Evolutionary conservation across 129 eudicot species (phyloP).

Genomic region (Solidago caesia): DNA sequence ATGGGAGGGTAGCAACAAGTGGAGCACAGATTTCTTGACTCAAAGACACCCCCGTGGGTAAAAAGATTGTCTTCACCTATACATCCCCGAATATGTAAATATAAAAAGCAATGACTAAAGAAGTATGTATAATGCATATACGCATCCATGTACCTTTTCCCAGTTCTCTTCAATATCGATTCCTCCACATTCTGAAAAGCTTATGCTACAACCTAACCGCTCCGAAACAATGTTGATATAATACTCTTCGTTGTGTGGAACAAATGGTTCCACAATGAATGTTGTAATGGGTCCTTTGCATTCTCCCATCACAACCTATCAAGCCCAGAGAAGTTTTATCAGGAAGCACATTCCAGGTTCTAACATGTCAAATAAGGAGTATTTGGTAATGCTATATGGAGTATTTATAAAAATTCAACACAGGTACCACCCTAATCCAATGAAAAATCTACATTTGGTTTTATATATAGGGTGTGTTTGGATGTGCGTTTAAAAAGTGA

Average conservation of each 20-base stretch:
- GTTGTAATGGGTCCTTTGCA: conserved; percentile 92
- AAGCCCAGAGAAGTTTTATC: neutral
- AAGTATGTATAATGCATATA: conserved; percentile 1
- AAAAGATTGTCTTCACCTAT: conserved; percentile 82
- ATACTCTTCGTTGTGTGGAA: conserved; percentile 88
- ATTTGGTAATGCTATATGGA: neutral
- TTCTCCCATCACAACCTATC: conserved; percentile 86
- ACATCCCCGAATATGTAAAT: neutral
- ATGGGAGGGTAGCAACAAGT: conserved; percentile 94
- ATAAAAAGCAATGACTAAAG: neutral
- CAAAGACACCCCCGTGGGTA: conserved; percentile 76
- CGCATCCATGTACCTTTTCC: conserved; percentile 70
- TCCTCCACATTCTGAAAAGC: conserved; percentile 93
- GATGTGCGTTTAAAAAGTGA: too few species aligned
- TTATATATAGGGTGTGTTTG: neutral
- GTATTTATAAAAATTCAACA: neutral
- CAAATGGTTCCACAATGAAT: conserved; percentile 83
- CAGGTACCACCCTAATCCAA: neutral
- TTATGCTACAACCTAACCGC: conserved; percentile 70
- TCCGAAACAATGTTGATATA: conserved; percentile 74
- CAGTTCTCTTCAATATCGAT: conserved; percentile 93
- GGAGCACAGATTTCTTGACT: conserved; percentile 90
- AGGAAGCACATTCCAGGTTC: neutral
- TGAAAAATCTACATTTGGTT: neutral
- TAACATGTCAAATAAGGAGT: neutral